Conservation (phyloP, 257 asterid genomes). For the Plectranthus barbatus region DNA sequence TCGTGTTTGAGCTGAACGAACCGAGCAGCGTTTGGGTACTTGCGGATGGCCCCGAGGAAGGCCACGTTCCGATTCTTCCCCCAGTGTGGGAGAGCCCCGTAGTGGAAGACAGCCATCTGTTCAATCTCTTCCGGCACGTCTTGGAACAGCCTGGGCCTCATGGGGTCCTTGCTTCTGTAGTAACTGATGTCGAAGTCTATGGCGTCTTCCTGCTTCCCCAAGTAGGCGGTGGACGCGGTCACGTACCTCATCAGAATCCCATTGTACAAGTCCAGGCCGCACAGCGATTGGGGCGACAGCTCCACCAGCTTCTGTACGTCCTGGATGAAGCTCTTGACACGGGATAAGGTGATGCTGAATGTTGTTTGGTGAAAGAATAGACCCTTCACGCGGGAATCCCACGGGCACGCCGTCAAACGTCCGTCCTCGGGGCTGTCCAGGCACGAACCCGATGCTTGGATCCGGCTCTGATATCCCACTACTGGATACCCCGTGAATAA, state of each 20-base stretch:
- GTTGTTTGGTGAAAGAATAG: slow-evolving; percentile 50
- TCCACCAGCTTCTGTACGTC: slow-evolving; percentile 40
- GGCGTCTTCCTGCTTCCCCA: slow-evolving; percentile 53
- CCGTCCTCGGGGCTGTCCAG: slow-evolving; percentile 39
- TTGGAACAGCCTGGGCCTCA: slow-evolving; percentile 34
- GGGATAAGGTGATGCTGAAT: slow-evolving; percentile 39
- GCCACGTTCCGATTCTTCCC: slow-evolving; percentile 66
- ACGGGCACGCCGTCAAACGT: slow-evolving; percentile 36
- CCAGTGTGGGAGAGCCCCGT: slow-evolving; percentile 62
- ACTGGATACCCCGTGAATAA: slow-evolving; percentile 43
- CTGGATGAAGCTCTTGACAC: slow-evolving; percentile 33
- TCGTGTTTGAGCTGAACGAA: slow-evolving; percentile 29
- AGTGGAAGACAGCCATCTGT: slow-evolving; percentile 54
- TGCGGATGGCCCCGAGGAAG: slow-evolving; percentile 36
- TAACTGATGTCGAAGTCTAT: slow-evolving; percentile 55
- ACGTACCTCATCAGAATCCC: slow-evolving; percentile 59
- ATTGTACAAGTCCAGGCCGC: slow-evolving; percentile 44
- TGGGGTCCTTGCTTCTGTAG: slow-evolving; percentile 48
- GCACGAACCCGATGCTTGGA: slow-evolving; percentile 56
- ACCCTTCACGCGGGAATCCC: slow-evolving; percentile 54
- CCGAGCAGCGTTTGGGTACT: slow-evolving; percentile 19
- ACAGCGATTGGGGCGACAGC: slow-evolving; percentile 36
- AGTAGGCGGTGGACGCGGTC: slow-evolving; percentile 43
- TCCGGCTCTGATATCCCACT: slow-evolving; percentile 42
- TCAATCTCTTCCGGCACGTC: slow-evolving; percentile 56